Evolutionary conservation across 805 yeast species (phyloP), one percentile per base, ranked within the genome.

Genomic region (Yamadazyma kitorensis): DNA sequence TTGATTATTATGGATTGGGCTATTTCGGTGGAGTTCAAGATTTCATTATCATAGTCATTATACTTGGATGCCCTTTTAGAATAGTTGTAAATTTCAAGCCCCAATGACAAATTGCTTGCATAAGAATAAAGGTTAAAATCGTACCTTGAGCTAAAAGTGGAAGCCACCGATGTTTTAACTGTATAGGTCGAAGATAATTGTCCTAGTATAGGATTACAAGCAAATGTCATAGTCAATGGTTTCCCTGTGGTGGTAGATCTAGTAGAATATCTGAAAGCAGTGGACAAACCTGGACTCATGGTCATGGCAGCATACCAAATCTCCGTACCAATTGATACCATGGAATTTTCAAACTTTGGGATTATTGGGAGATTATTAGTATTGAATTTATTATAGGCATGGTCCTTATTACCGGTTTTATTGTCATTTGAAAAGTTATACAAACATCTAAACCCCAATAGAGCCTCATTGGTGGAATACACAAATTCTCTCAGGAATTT

Each of bases 41-140:
- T 7, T 19, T 19, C 10, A 19, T 19, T 19, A 19, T 7, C 22
- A 19, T 19, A 7, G 22, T 7, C 22, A 23, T 37, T 22, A 15
- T 6, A 17, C 5, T 35, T 33, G 7, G 27, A 12, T 11, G 34
- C 37, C 26, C 37, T 37, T 27, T 46, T 49, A 23, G 64, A 60
- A 21, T 65, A 64, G 39, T 78, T 76, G 82, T 91, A 86, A 15
- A 89, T 55, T 48, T 89, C 96, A 48, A 86, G 79, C 3, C 98
- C 98, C 17, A 93, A 58, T 0, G 91, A 78, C 31, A 93, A 61
- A 53, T 91, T 86, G 34, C 95, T 84, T 44, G 86, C 84, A 50
- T 91, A 89, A 0, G 98, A 91, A 53, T 86, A 91, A 34, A 87
- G 62, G 52, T 93, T 93, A 58, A 93, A 91, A 51, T 86, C 95